Base-by-base conservation (phyloP, 2,329 filamentous ascomycete genomes). In the Leptodontidium sp. region DNA sequence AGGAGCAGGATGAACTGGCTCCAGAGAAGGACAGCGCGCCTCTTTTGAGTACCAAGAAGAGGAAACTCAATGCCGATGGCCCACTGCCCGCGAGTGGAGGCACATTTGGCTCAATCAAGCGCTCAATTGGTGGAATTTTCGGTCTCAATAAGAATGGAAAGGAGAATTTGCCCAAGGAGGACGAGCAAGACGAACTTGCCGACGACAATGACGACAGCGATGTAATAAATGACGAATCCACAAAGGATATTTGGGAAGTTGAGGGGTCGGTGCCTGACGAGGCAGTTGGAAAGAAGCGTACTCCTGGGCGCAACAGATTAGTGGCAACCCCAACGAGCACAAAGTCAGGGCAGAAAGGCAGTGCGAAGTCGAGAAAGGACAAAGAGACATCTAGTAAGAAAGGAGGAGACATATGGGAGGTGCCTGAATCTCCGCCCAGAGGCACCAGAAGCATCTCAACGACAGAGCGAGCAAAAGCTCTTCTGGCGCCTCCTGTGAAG, bases 1-100 rank as follows among this genome's bases (percentile, higher is more conserved):
- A 58, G 47, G 72, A 73, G 11, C 63, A 70, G 32, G 73, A 73
- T 35, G 71, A 74, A 66, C 38, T 72, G 17, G 71, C 72, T n/a
- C 58, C 66, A 12, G 55, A 65, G 32, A 68, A 68, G 49, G 55
- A 35, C 32, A 61, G 5, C 1, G 49, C 65, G 24, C 67, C 72
- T 11, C 49, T 71, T 11, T 68, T 68, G 7, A 64, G 63, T 38
- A 26, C 58, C 26, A 74, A 74, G 63, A 70, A 64, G 61, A 70
- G 66, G 53, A 74, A 70, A 49, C 38, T 71, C 5, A 69, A 70
- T 35, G 64, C 61, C 4, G 58, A 71, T 63, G 43, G 38, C 24
- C 58, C 59, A 52, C 67, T 70, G 29, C 21, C 72, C 24, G 35
- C 6, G 5, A 38, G 29, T 21, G 66, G 43, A 21, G 45, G 17